Evolutionary conservation across 1,284 basidiomycete species (phyloP), one percentile per base, ranked within the genome.

Genomic region (Spongispora temasekensis): DNA sequence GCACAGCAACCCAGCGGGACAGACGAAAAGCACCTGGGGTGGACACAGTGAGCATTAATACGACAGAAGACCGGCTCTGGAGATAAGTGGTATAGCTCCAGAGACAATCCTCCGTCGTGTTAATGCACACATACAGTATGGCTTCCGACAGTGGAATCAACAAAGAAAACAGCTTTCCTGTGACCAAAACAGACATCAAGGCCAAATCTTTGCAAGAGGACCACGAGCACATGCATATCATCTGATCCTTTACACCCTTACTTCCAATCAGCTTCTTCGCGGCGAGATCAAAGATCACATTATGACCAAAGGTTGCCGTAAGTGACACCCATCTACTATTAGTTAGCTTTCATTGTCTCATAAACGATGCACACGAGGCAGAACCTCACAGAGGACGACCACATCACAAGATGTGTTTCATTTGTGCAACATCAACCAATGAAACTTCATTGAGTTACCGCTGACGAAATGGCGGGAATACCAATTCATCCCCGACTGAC

Each of bases 111-210:
- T 21, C 25, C 0, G 56, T 58, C 9, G 35, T 59, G 5, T 19
- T 10, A 3, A 59, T 31, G 10, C 56, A 58, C 13, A 59, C 34
- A 7, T 27, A 28, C 7, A 60, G n/a, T 35, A 30, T 60, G 46
- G 21, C n/a, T 60, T 5, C 30, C 42, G 5, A 60, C 37, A 23
- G 25, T 21, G 2, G 25, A 8, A n/a, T 60, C 58, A 3, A 59
- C 15, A 4, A 28, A 52, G 1, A 21, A 5, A 21, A 46, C 25
- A 3, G 58, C 42, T 13, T 52, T 35, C 8, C 17, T 28, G 31
- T 58, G 56, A 9, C 58, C 56, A 17, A 59, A 52, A 23, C 13
- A 34, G 3, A 59, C 21, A 2, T 59, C 48, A 2, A 59, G 35
- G 0, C 23, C 56, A 10, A 59, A 59, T 34, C 56, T 19, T n/a